These are phyloP conservation scores for Linnemannia hyalina DNA, from an alignment of 192 early-diverging fungal genomes.

Conservation along the genomic window DNA sequence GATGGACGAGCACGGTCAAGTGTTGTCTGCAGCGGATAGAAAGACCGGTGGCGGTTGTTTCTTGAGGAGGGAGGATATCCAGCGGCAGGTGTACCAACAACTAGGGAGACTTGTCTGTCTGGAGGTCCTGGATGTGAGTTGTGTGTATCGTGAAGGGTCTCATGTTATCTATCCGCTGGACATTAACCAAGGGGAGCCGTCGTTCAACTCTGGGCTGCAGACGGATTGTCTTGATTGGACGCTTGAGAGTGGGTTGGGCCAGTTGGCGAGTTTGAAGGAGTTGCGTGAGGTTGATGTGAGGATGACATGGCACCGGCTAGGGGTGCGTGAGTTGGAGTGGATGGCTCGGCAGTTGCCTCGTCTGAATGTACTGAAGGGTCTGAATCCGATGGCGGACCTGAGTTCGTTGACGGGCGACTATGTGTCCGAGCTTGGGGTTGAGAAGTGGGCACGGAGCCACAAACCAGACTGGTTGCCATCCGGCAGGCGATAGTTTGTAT, in stretches of 20 bases:
- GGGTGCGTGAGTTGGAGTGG: neutral
- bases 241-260: neutral
- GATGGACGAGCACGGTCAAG: neutral
- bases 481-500: too few species aligned
- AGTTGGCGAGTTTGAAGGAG: neutral
- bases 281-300: neutral
- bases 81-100: neutral
- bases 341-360: neutral
- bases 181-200: neutral
- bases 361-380: neutral
- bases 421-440: neutral
- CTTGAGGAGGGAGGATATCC: neutral
- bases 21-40: neutral
- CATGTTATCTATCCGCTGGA: neutral
- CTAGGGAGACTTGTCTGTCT: neutral
- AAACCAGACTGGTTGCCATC: neutral
- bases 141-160: neutral
- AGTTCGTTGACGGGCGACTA: neutral
- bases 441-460: neutral
- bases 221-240: conserved; percentile 1
- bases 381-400: neutral
- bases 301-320: neutral
- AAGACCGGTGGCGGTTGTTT: neutral
- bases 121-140: neutral
- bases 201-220: neutral